phyloP scores from a whole-genome alignment of 352 stramenopile species.

The Pythium oligandrum region DNA sequence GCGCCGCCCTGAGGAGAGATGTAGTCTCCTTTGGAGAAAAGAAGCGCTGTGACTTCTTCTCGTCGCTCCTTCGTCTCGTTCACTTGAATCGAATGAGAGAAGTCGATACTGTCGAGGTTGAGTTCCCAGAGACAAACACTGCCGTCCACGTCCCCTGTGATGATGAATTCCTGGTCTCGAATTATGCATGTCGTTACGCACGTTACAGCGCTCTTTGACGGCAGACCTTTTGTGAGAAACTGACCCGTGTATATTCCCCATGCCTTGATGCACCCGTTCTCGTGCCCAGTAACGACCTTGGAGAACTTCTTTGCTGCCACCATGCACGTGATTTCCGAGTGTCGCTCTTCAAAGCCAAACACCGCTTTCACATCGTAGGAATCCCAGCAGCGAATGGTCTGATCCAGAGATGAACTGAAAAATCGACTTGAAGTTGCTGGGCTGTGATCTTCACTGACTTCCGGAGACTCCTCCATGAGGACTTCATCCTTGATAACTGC shows the following conservation, averaged over 20 bases:
- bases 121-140: constrained; percentile 54
- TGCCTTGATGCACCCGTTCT: constrained; percentile 46
- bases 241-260: constrained; percentile 66
- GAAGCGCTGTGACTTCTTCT: constrained; percentile 44
- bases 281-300: constrained; percentile 60
- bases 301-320: constrained; percentile 36
- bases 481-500: constrained; percentile 29
- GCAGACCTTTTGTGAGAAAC: constrained; percentile 20
- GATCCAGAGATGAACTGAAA: constrained; percentile 65
- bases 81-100: constrained; percentile 3
- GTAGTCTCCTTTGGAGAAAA: constrained; percentile 48
- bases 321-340: constrained; percentile 62
- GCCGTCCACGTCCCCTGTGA: constrained; percentile 44
- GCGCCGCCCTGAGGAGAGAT: constrained; percentile 26
- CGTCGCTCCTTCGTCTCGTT: constrained; percentile 23
- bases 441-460: background rate
- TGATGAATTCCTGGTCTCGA: constrained; percentile 53
- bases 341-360: constrained; percentile 63
- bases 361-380: constrained; percentile 57
- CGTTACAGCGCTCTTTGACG: constrained; percentile 34
- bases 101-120: constrained; percentile 27
- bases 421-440: constrained; percentile 29
- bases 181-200: constrained; percentile 44
- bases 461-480: background rate
- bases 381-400: constrained; percentile 73